Base-by-base conservation (phyloP, 2,329 filamentous ascomycete species). In the Aspergillus aculeatinus region DNA sequence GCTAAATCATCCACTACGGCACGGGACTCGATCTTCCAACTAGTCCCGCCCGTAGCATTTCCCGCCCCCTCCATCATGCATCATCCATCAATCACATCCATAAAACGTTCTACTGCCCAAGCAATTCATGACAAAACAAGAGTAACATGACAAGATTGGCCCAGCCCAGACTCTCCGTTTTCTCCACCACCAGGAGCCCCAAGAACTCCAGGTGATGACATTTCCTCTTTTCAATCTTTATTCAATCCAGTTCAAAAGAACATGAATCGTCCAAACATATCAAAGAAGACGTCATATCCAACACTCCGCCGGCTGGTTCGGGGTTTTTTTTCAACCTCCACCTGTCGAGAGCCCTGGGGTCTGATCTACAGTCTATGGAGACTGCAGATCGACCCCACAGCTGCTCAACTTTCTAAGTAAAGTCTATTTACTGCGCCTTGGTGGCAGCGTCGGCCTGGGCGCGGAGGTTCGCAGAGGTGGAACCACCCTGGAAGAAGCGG, bases 401-500 rank as follows among this genome's bases (percentile, higher is more conserved):
- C 42, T 16, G 25, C 42, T 44, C 53, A 42, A 25, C 58, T 54
- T 42, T 59, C 55, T 33, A 60, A 48, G 63, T 65, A 55, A 55
- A 42, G 55, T 60, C 59, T 58, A 58, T 66, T 60, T 67, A 91
- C 81, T 89, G 85, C 68, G 84, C 69, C 77, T 80, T 79, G 68
- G 77, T 77, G 71, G 85, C 84, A 73, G 89, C 85, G 73, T 94
- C 92, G 77, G 89, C 92, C 85, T 95, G 92, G 72, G 91, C 89
- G 70, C 92, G 91, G 73, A 97, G 89, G 81, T 92, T 91, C 77
- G 91, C 87, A 71, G 92, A 90, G 72, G 92, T 91, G 63, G 90
- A 90, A 73, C 85, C 85, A 70, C 80, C 76, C 71, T 82, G 79
- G 85, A 98, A 99, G 88, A 97, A 96, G 80, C 92, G 92, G 77